These are phyloP conservation scores for Wickerhamiella shivajii DNA, from an alignment of 805 yeast species.

Conservation along the genomic window DNA sequence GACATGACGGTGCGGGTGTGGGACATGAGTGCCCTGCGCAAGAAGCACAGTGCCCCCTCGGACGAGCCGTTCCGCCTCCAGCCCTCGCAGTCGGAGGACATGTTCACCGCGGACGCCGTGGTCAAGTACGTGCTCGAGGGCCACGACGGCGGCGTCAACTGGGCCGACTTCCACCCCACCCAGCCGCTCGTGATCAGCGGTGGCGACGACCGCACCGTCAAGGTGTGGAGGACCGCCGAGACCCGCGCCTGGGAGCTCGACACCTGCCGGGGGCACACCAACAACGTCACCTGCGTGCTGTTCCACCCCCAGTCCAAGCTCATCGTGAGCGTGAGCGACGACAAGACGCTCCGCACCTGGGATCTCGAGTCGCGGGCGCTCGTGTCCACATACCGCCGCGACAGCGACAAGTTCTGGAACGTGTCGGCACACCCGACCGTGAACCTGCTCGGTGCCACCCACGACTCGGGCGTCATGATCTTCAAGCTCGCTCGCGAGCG, in stretches of 20 bases:
- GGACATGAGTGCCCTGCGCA: conserved; percentile 92
- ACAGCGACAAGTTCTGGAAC: conserved; percentile 88
- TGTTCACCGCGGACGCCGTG: conserved; percentile 85
- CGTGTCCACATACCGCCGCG: conserved; percentile 86
- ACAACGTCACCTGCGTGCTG: conserved; percentile 72
- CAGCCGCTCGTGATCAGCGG: conserved; percentile 88
- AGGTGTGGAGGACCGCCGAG: conserved; percentile 95
- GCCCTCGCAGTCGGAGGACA: conserved; percentile 32
- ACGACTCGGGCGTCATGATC: conserved; percentile 95
- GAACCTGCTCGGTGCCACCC: conserved; percentile 91
- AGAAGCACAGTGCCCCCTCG: conserved; percentile 74
- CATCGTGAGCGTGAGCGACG: conserved; percentile 88
- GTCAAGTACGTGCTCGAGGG: conserved; percentile 95
- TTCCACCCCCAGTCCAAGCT: conserved; percentile 92
- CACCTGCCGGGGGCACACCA: conserved; percentile 94
- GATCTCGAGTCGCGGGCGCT: conserved; percentile 88
- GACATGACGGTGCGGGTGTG: conserved; percentile 98
- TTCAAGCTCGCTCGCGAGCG: conserved; percentile 95
- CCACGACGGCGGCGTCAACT: conserved; percentile 95
- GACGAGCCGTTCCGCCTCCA: conserved; percentile 2
- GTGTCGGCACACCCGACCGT: conserved; percentile 77
- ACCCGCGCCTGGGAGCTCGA: conserved; percentile 99
- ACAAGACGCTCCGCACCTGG: conserved; percentile 93
- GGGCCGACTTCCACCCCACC: conserved; percentile 97
- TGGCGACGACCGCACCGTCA: conserved; percentile 90